Evolutionary conservation across 129 eudicot species (phyloP).

Genomic region (Deinandra increscens): DNA sequence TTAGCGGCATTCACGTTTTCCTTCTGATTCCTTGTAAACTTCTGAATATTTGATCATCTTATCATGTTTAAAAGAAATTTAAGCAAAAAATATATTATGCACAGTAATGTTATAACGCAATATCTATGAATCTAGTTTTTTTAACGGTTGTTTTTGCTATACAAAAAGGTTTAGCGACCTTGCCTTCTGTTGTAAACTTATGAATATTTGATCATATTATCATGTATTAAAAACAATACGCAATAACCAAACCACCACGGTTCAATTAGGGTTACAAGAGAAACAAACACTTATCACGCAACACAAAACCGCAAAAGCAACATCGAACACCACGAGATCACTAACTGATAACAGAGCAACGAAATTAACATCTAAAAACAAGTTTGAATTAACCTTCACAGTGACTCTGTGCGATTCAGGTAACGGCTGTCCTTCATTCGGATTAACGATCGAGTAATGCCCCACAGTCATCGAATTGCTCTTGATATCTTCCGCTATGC

Average conservation of each 20-base stretch:
- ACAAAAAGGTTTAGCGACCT: too few species aligned
- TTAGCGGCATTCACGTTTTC: too few species aligned
- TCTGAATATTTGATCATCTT: too few species aligned
- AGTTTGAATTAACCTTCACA: constrained; percentile 52
- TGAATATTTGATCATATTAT: too few species aligned
- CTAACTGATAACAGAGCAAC: neutral
- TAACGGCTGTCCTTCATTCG: constrained; percentile 67
- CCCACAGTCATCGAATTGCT: constrained; percentile 90
- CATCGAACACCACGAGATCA: neutral
- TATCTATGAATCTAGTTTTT: too few species aligned
- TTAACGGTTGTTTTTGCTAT: too few species aligned
- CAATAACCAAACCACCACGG: neutral
- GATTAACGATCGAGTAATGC: constrained; percentile 69
- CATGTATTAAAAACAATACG: too few species aligned
- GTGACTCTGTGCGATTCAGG: constrained; percentile 83
- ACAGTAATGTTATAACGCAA: too few species aligned
- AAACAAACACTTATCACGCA: neutral
- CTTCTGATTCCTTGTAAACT: too few species aligned
- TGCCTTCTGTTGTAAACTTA: too few species aligned
- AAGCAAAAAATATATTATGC: too few species aligned
- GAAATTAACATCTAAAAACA: neutral
- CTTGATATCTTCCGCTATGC: constrained; percentile 89
- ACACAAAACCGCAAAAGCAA: constrained; percentile 7
- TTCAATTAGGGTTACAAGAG: constrained; percentile 1
- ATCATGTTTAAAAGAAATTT: too few species aligned